A percentile compares a stretch with the other conserved stretches of the same genome.
phyloP scores from a whole-genome alignment of 2,329 filamentous ascomycete genomes.

The Trichoderma breve region DNA sequence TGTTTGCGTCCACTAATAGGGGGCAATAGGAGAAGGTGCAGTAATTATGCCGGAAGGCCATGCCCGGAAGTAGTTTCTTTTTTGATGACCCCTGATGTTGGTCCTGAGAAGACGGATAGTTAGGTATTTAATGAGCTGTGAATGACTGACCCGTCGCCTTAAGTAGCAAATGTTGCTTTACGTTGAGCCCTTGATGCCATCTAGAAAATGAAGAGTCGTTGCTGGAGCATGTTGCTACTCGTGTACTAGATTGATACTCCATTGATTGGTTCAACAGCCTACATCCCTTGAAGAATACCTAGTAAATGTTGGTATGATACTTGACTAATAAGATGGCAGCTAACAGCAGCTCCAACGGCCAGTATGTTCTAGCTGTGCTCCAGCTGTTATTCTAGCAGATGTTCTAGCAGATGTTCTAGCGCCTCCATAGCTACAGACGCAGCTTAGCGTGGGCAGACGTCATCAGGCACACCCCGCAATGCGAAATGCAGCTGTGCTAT shows the following conservation, averaged over 20 bases:
- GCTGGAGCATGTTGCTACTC: not conserved
- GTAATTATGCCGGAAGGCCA: not conserved
- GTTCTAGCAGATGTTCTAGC: not conserved
- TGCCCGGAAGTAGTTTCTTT: not conserved
- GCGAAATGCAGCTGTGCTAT: not conserved
- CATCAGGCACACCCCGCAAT: constrained; percentile 17
- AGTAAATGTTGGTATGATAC: not conserved
- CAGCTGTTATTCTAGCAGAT: not conserved
- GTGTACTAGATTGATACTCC: not conserved
- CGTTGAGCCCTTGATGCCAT: not conserved
- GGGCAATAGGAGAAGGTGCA: not conserved
- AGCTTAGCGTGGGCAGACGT: constrained; percentile 7
- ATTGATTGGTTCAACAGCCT: not conserved
- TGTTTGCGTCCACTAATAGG: not conserved
- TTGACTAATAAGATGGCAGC: not conserved
- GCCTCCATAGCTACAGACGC: not conserved
- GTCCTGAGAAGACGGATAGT: not conserved
- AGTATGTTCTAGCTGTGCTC: not conserved
- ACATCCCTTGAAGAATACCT: not conserved
- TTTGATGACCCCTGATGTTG: not conserved
- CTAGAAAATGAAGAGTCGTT: not conserved
- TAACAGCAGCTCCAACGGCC: not conserved
- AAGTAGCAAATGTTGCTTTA: not conserved
- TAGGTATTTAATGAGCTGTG: not conserved
- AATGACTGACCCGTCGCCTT: not conserved